These are phyloP conservation scores for Cymodocea nodosa DNA, from an alignment of 116 monocot genomes.

Conservation along the genomic window DNA sequence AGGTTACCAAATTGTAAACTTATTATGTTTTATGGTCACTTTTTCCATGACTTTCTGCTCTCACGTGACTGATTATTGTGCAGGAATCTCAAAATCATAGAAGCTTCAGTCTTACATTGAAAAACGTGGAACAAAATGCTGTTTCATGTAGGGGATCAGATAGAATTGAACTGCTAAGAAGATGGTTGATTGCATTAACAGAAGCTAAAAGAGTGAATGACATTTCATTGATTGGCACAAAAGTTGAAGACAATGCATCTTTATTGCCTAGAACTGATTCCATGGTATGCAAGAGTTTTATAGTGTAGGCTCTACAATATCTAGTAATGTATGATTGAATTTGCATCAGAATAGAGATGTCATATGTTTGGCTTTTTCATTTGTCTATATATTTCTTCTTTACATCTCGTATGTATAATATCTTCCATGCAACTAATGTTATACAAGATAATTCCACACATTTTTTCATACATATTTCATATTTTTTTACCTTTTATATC, in stretches of 20 bases:
- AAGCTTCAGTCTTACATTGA: constrained; percentile 65
- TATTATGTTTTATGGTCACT: not conserved
- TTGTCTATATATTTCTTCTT: too few relatives aligned
- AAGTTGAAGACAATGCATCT: constrained; percentile 19
- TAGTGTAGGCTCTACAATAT: not conserved
- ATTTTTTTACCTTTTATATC: too few relatives aligned
- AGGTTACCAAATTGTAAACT: not conserved
- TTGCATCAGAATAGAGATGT: not conserved
- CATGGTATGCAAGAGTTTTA: constrained; percentile 2
- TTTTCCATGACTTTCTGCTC: not conserved
- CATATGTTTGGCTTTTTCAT: not conserved
- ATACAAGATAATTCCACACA: too few relatives aligned
- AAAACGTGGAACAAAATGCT: constrained; percentile 77
- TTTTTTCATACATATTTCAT: too few relatives aligned
- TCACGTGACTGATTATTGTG: not conserved
- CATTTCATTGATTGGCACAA: constrained; percentile 16
- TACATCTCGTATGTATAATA: too few relatives aligned
- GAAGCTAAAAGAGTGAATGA: constrained; percentile 33
- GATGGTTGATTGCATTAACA: constrained; percentile 71
- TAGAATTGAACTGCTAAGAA: constrained; percentile 59
- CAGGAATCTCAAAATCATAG: constrained; percentile 51
- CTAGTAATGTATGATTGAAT: not conserved
- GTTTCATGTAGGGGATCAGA: constrained; percentile 69
- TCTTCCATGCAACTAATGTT: too few relatives aligned
- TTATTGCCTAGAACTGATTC: not conserved